Conservation (phyloP, 306 rosid genomes). For the Vigna angularis region DNA sequence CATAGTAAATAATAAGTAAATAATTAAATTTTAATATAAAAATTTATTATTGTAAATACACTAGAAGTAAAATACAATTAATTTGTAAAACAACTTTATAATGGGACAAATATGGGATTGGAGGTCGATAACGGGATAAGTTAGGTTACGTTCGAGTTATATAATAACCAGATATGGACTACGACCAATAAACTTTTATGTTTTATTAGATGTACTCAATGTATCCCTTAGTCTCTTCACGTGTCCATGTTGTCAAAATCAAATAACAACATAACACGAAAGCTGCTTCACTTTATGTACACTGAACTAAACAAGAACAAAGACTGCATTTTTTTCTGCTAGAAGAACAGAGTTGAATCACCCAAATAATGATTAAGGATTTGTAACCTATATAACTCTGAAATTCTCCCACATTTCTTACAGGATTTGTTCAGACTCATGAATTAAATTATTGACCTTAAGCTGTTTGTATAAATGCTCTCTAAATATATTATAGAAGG, state of each 20-base stretch:
- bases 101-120: no score
- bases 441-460: background rate
- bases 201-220: constrained; percentile 38
- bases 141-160: constrained; percentile 17
- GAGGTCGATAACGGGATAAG: no score
- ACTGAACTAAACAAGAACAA: background rate
- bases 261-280: constrained; percentile 11
- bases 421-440: background rate
- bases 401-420: background rate
- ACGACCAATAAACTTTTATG: background rate
- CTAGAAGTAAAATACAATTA: no score
- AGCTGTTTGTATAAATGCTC: no score
- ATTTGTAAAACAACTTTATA: no score
- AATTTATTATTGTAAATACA: no score
- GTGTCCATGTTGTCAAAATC: constrained; percentile 35
- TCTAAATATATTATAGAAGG: no score
- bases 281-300: background rate
- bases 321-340: background rate
- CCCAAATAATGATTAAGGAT: background rate
- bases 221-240: constrained; percentile 40
- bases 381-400: background rate
- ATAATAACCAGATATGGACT: constrained; percentile 1
- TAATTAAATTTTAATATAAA: no score
- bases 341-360: background rate
- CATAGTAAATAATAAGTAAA: no score